Evolutionary conservation across 1,284 basidiomycete species (phyloP).

Genomic region (Irpex sp.): DNA sequence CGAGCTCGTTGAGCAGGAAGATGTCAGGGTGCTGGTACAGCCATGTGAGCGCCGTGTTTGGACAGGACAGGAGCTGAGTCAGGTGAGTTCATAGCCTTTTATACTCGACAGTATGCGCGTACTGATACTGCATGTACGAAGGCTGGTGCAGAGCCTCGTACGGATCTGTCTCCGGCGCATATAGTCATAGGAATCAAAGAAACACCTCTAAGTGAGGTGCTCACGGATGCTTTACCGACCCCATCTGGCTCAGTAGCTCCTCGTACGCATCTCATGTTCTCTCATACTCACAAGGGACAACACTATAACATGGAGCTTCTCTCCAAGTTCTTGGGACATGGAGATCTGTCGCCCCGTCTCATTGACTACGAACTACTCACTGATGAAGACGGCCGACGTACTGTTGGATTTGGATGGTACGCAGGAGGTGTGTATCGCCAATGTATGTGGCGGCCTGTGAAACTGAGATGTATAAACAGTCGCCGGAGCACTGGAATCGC

Average conservation of each 20-base stretch:
- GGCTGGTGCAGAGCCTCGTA: slow-evolving; percentile 73
- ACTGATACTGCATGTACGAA: slow-evolving; percentile 26
- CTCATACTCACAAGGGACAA: slow-evolving; percentile 87
- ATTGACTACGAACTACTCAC: slow-evolving; percentile 87
- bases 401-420: slow-evolving; percentile 87
- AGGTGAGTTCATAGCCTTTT: slow-evolving; percentile 45
- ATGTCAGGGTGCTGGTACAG: slow-evolving; percentile 70
- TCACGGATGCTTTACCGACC: slow-evolving; percentile 37
- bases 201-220: slow-evolving; percentile 63
- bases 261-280: slow-evolving; percentile 84
- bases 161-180: slow-evolving; percentile 61
- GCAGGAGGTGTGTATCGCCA: slow-evolving; percentile 70
- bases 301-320: slow-evolving; percentile 81
- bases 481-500: slow-evolving; percentile 80
- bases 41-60: slow-evolving; percentile 77
- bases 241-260: slow-evolving; percentile 19
- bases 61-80: slow-evolving; percentile 55
- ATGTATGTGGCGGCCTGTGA: background rate
- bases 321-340: slow-evolving; percentile 51
- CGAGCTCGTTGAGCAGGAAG: slow-evolving; percentile 51
- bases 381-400: slow-evolving; percentile 61
- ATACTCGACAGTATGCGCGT: background rate
- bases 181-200: slow-evolving; percentile 89
- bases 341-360: slow-evolving; percentile 43
- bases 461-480: slow-evolving; percentile 40